These are phyloP conservation scores for Xanthoconium separans DNA, from an alignment of 1,284 basidiomycete species.

Conservation along the genomic window DNA sequence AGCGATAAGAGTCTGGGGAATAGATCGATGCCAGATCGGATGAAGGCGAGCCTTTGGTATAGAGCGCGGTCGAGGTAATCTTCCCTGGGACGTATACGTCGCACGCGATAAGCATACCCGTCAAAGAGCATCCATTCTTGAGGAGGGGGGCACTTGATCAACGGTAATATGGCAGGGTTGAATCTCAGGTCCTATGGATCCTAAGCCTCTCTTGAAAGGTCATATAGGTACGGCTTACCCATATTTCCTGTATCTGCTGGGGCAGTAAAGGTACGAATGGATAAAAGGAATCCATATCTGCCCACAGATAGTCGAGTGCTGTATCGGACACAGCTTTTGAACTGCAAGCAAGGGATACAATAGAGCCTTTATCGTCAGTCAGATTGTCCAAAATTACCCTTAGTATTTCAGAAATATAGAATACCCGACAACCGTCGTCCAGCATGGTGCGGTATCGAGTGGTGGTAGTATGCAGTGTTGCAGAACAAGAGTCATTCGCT, in stretches of 20 bases:
- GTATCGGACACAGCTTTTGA: slow-evolving; percentile 11
- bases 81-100: slow-evolving; percentile 4
- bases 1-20: slow-evolving; percentile 17
- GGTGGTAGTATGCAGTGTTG: neutral
- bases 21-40: slow-evolving; percentile 6
- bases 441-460: neutral
- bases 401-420: slow-evolving; percentile 13
- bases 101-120: slow-evolving; percentile 17
- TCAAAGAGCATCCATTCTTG: slow-evolving; percentile 18
- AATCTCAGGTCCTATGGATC: slow-evolving; percentile 9
- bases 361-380: slow-evolving; percentile 11
- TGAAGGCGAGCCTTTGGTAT: slow-evolving; percentile 13
- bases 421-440: slow-evolving; percentile 1
- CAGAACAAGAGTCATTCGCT: too few species aligned
- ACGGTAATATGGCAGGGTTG: slow-evolving; percentile 1
- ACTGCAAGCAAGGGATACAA: slow-evolving; percentile 7
- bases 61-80: slow-evolving; percentile 11
- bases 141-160: slow-evolving; percentile 10
- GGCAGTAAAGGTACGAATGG: slow-evolving; percentile 18
- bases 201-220: neutral
- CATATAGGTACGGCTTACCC: slow-evolving; percentile 2
- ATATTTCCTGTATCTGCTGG: slow-evolving; percentile 1
- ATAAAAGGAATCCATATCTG: slow-evolving; percentile 18
- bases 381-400: slow-evolving; percentile 13
- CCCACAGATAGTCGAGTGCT: slow-evolving; percentile 22